Evolutionary conservation across 768 basidiomycete species (phyloP), one percentile per base, ranked within the genome.

Genomic region (Russula foetens): DNA sequence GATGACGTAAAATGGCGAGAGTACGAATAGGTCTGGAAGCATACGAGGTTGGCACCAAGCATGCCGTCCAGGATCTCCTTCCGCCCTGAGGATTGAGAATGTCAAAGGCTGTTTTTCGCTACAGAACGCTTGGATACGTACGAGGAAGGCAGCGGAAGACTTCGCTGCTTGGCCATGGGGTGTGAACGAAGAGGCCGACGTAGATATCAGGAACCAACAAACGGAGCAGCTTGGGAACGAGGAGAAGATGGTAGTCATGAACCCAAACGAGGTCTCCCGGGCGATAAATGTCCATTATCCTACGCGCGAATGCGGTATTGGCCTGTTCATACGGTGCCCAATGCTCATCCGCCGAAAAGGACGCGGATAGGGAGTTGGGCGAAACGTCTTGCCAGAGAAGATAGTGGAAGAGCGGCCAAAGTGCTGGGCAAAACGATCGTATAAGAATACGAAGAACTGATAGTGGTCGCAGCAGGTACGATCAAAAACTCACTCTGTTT

Each of bases 371-470:
- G 28, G 87, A 87, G 9, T 90, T 89, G n/a, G 65, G 65, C 2
- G 65, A 65, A 60, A 94, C 92, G 71, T 98, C 97, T 72, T 96
- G 94, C 90, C 95, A 97, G 57, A 98, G 86, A 58, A 98, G 84
- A 71, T 98, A 98, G 75, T 98, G 97, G 82, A 98, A 97, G 44
- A 98, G 76, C 1, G 96, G 96, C 95, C 96, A 99, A 46, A 99
- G 84, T 41, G 86, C 93, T 96, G 68, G 12, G 41, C 26, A 47
- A 4, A 49, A 4, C 11, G 29, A 24, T n/a, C 26, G 12, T 23
- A 43, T 44, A 3, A 54, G 51, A 29, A 53, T 17, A 11, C n/a
- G 28, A 21, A 52, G 24, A 45, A 35, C 12, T 24, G 55, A 15
- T 26, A 3, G 56, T 15, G 14, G 8, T n/a, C n/a, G n/a, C n/a